phyloP scores from a whole-genome alignment of 2,329 filamentous ascomycete genomes.

The Talaromyces funiculosus region DNA sequence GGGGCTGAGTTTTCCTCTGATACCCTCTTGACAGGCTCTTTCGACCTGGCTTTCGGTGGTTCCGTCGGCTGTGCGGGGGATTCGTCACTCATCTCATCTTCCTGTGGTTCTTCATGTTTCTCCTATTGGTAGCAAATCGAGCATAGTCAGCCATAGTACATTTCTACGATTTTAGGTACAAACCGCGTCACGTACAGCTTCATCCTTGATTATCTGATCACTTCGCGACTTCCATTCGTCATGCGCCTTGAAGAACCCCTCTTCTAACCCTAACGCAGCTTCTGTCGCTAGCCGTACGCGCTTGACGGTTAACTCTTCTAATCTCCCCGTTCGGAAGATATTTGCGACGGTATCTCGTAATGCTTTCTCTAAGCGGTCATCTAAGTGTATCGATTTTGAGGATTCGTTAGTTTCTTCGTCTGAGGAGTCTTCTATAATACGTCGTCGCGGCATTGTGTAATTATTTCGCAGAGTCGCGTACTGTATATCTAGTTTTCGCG shows the following conservation, averaged over 20 bases:
- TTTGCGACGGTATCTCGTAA: constrained; percentile 35
- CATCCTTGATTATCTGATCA: constrained; percentile 48
- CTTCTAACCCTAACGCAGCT: constrained; percentile 45
- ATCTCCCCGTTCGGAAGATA: constrained; percentile 35
- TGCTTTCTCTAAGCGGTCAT: constrained; percentile 31
- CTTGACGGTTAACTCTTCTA: constrained; percentile 53
- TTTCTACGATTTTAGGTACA: background rate
- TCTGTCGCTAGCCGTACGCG: constrained; percentile 51
- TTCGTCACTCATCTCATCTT: constrained; percentile 13
- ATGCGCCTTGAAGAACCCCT: constrained; percentile 52
- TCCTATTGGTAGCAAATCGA: constrained; percentile 5
- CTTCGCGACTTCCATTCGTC: constrained; percentile 51
- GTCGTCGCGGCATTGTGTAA: constrained; percentile 25
- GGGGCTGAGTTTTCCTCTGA: constrained; percentile 20
- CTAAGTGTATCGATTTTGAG: constrained; percentile 22
- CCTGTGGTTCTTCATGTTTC: constrained; percentile 11
- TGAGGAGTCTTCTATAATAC: constrained; percentile 29
- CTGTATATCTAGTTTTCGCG: background rate
- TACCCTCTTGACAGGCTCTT: constrained; percentile 24
- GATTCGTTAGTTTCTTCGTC: constrained; percentile 24
- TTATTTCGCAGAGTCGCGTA: background rate
- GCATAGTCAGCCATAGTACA: background rate
- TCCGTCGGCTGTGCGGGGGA: constrained; percentile 12
- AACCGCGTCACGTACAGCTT: constrained; percentile 39
- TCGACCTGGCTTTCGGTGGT: constrained; percentile 17